phyloP scores from a whole-genome alignment of 2,329 filamentous ascomycete species.

The Thelonectria discophora region DNA sequence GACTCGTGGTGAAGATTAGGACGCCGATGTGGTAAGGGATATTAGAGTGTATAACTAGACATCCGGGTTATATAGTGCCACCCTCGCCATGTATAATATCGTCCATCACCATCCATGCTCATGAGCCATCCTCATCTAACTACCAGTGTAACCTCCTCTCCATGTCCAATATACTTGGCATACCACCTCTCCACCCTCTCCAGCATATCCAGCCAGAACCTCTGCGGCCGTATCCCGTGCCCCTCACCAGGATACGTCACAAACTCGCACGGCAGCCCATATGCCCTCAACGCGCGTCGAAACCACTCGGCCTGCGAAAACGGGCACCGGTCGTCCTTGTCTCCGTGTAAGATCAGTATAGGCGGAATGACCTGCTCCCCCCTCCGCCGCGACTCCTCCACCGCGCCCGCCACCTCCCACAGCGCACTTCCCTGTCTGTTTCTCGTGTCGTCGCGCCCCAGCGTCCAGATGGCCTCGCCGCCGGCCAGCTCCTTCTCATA shows the following conservation, averaged over 20 bases:
- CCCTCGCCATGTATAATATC: too few relatives aligned
- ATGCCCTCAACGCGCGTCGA: conserved; percentile 18
- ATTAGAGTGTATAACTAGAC: too few relatives aligned
- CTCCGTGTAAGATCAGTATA: conserved; percentile 30
- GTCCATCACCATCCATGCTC: too few relatives aligned
- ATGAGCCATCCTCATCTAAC: not conserved
- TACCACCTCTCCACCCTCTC: conserved; percentile 29
- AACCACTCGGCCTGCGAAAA: conserved; percentile 27
- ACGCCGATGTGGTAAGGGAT: too few relatives aligned
- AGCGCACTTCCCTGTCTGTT: conserved; percentile 30
- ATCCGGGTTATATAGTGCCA: too few relatives aligned
- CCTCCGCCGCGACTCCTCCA: conserved; percentile 1
- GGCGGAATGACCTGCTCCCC: conserved; percentile 19
- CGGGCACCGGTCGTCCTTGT: conserved; percentile 27
- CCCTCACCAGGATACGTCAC: conserved; percentile 25
- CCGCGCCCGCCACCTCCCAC: conserved; percentile 22
- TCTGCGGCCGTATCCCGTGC: conserved; percentile 16
- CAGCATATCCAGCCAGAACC: conserved; percentile 32
- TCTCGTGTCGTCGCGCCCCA: conserved; percentile 14
- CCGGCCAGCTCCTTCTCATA: conserved; percentile 27
- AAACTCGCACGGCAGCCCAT: conserved; percentile 24
- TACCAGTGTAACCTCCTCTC: not conserved
- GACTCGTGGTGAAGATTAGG: too few relatives aligned
- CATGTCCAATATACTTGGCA: conserved; percentile 19
- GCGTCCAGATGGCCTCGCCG: conserved; percentile 20